Percentiles rank a stretch among this genome's conserved stretches.
phyloP scores from a whole-genome alignment of 1,284 basidiomycete species.

The Erythrobasidium hasegawianum region DNA sequence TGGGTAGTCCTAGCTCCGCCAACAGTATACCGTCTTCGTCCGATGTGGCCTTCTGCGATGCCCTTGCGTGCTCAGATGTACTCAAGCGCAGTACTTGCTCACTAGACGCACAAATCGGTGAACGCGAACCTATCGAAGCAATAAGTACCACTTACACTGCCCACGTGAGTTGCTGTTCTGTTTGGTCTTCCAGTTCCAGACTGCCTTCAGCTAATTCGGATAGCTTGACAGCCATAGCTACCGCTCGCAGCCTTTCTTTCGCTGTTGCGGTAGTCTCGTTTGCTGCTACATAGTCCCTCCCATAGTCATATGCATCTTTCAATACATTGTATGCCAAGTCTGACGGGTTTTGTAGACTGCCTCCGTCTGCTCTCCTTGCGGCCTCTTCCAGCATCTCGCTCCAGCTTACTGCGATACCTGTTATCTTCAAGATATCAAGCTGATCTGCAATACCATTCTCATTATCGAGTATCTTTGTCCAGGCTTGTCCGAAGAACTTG shows the following conservation, averaged over 20 bases:
- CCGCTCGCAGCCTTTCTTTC: conserved; percentile 31
- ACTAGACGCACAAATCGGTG: too few relatives aligned
- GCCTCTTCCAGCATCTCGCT: conserved; percentile 45
- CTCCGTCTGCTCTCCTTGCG: conserved; percentile 22
- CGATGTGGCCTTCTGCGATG: background rate
- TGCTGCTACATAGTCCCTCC: conserved; percentile 30
- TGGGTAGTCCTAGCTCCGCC: conserved; percentile 47
- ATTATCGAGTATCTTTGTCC: conserved; percentile 39
- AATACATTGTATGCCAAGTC: conserved; percentile 37
- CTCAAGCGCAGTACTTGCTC: conserved; percentile 6
- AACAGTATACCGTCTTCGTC: conserved; percentile 38
- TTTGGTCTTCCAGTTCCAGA: conserved; percentile 3
- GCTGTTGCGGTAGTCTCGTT: conserved; percentile 37
- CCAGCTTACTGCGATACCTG: conserved; percentile 48
- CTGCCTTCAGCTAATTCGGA: conserved; percentile 25
- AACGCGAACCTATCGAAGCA: too few relatives aligned
- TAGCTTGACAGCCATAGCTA: conserved; percentile 36
- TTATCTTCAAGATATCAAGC: conserved; percentile 45
- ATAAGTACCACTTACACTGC: conserved; percentile 48
- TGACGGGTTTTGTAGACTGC: conserved; percentile 1
- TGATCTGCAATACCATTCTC: conserved; percentile 33
- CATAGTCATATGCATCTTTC: conserved; percentile 44
- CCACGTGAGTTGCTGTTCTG: conserved; percentile 48
- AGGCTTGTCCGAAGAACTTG: conserved; percentile 43
- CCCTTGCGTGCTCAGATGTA: conserved; percentile 4